Evolutionary conservation across 345 rosid species (phyloP).

Genomic region (Mallotus nudiflorus): DNA sequence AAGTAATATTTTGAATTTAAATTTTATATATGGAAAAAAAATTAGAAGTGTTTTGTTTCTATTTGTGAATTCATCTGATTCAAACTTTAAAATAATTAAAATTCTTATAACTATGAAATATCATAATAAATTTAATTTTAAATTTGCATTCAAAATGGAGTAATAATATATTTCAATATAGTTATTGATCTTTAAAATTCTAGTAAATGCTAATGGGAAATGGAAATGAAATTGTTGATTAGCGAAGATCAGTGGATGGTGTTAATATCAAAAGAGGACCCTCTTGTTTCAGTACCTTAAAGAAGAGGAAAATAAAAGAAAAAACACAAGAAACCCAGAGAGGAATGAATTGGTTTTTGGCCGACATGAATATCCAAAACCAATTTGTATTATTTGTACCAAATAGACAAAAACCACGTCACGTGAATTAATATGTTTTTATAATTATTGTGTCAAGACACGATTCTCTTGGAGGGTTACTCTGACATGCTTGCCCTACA

Average conservation of each 20-base stretch:
- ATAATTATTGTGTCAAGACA: not conserved
- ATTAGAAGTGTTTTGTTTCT: too few relatives aligned
- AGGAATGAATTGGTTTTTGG: conserved; percentile 8
- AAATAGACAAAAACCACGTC: conserved; percentile 1
- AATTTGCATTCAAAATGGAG: too few relatives aligned
- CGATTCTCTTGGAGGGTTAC: not conserved
- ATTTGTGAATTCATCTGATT: too few relatives aligned
- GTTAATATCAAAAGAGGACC: not conserved
- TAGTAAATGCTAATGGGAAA: not conserved
- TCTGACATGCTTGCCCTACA: not conserved
- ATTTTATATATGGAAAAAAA: too few relatives aligned
- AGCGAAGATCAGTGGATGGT: not conserved
- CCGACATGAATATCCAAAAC: conserved; percentile 8
- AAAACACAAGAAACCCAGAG: not conserved
- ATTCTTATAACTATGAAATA: too few relatives aligned
- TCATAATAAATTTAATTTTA: too few relatives aligned
- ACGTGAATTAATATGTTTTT: not conserved
- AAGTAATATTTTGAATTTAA: too few relatives aligned
- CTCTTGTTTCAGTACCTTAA: not conserved
- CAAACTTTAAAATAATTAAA: too few relatives aligned
- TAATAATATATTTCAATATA: too few relatives aligned
- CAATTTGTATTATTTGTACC: not conserved
- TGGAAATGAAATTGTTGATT: not conserved
- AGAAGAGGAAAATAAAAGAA: not conserved
- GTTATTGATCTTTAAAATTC: too few relatives aligned